Base-by-base conservation (phyloP, 371 early-diverging fungal genomes). In the Circinella umbellata region DNA sequence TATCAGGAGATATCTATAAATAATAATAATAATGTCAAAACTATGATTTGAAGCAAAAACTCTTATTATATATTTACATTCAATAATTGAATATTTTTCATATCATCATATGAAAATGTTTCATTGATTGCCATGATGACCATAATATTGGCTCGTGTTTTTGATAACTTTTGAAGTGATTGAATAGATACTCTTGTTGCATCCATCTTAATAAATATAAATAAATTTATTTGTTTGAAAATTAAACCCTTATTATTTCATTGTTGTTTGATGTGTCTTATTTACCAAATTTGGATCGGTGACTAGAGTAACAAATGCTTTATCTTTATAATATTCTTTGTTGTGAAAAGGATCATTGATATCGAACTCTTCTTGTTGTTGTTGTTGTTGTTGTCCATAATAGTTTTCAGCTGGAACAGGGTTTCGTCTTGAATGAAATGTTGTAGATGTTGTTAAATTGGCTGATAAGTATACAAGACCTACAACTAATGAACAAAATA, bases 111-210 rank as follows among this genome's bases (percentile, higher is more conserved):
- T 27, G 36, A 3, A 4, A 10, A 13, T 63, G 63, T 47, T 46
- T 63, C 36, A 49, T 49, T 46, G 10, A 6, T 20, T 62, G 37
- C 13, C 4, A 18, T 9, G 8, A 62, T 14, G 17, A 49, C 47
- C 39, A 36, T 14, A 27, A 62, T 42, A 38, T 54, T 61, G 9
- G 62, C 63, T 15, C 57, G 36, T 11, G 69, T 53, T n/a, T 18
- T 15, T 27, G 55, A n/a, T 14, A 36, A 3, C 38, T 53, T 17
- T 17, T 70, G 65, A 17, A 79, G 61, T 0, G 79, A 76, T 66
- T 76, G 74, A 11, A 79, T 37, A 4, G 76, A 72, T 11, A 76
- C 74, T 42, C 70, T 46, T 8, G 72, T 57, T n/a, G 79, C 61
- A 48, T 76, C 70, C 27, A 75, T 65, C 79, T 78, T 57, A 17